Base-by-base conservation (phyloP, 2,329 filamentous ascomycete species). In the Xylaria digitata region DNA sequence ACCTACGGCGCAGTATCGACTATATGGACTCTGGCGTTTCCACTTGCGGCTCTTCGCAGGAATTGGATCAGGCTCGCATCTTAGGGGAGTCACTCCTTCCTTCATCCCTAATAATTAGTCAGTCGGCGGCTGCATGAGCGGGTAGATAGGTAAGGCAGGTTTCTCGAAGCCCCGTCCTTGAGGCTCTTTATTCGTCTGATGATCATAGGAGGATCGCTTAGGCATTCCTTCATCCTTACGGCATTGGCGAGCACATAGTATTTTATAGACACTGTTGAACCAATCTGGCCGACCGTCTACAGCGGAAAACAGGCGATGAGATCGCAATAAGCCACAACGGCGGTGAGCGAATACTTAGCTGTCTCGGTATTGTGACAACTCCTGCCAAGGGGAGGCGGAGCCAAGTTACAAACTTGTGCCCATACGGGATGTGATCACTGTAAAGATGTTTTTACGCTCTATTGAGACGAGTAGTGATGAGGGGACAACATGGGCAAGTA, bases 1-100 rank as follows among this genome's bases (percentile, higher is more conserved):
- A 34, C 42, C 37, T 53, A 61, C 53, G 45, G n/a, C 45, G 43
- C 13, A 32, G 8, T 57, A 53, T 57, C 40, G 42, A 40, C 65
- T 45, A 53, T 55, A 64, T 17, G 55, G 55, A 42, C 58, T 6
- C 42, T 67, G 32, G 8, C 43, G 40, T 50, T 57, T 64, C 45
- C 55, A 26, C 49, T 55, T 67, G 61, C 64, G 64, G 64, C 64
- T 66, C 64, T 66, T 63, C 58, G 63, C 3, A 61, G 57, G 57
- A 65, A 61, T 52, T 37, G 50, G 53, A 66, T 66, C n/a, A n/a
- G n/a, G 58, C 48, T 61, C 52, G 53, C 52, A 45, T 57, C 40
- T 15, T 37, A 17, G 34, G 40, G 46, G 21, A 26, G 26, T 26
- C 26, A 26, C 42, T 43, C 46, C 34, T 60, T 60, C 26, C 26